Evolutionary conservation across 192 early-diverging fungal genomes (phyloP).

Genomic region (Coemansia sp.): DNA sequence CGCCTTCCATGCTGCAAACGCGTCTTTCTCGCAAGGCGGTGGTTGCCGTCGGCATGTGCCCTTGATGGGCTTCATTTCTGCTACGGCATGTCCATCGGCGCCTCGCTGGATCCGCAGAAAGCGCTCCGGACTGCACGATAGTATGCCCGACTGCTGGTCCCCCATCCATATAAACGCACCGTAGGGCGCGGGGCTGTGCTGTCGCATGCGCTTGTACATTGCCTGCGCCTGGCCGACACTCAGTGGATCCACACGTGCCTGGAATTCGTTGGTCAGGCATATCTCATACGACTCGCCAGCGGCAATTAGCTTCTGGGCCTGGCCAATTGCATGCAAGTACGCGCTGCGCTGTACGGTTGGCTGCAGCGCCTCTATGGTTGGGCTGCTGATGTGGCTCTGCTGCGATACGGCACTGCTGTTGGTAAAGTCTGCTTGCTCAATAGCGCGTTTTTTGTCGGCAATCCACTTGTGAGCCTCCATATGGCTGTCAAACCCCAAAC

Average conservation of each 20-base stretch:
- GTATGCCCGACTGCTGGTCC: conserved; percentile 32
- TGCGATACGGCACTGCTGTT: neutral
- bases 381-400: no score
- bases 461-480: conserved; percentile 19
- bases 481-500: conserved; percentile 9
- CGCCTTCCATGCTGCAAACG: conserved; percentile 10
- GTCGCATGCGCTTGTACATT: conserved; percentile 56
- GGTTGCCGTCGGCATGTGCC: conserved; percentile 59
- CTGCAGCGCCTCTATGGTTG: neutral
- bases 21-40: neutral
- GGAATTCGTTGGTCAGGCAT: conserved; percentile 86
- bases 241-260: conserved; percentile 3
- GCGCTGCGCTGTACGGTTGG: conserved; percentile 16
- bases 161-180: conserved; percentile 68
- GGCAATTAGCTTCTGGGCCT: conserved; percentile 62
- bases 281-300: conserved; percentile 95
- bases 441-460: neutral
- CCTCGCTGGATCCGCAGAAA: conserved; percentile 59
- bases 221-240: neutral
- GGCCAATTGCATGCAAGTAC: conserved; percentile 56
- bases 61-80: conserved; percentile 97
- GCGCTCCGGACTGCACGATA: conserved; percentile 77
- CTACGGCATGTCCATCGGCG: neutral
- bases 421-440: neutral
- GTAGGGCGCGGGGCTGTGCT: conserved; percentile 83